phyloP scores from a whole-genome alignment of 2,329 filamentous ascomycete genomes.

The Delphinella strobiligena region DNA sequence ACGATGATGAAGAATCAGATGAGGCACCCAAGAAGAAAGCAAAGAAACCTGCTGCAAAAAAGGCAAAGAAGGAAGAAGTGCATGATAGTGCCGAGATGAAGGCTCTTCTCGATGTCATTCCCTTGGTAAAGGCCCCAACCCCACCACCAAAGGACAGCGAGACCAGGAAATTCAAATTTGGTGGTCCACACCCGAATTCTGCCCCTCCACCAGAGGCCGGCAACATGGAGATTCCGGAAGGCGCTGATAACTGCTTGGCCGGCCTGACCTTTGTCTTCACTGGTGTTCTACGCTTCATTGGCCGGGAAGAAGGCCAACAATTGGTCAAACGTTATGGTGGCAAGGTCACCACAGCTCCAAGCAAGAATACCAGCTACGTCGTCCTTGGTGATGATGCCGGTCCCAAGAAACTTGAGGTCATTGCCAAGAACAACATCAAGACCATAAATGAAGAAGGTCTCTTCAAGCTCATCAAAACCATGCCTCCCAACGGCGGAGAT shows the following conservation, averaged over 20 bases:
- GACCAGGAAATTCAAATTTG: constrained; percentile 68
- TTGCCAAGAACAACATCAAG: constrained; percentile 66
- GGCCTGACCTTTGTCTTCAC: constrained; percentile 94
- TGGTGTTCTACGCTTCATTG: constrained; percentile 66
- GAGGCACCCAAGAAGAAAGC: constrained; percentile 47
- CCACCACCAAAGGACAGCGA: constrained; percentile 58
- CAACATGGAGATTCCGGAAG: constrained; percentile 62
- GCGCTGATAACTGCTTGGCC: constrained; percentile 77
- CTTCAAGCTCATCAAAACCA: constrained; percentile 67
- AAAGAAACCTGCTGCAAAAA: constrained; percentile 36
- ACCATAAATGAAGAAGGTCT: constrained; percentile 91
- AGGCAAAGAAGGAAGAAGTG: constrained; percentile 52
- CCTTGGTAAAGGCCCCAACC: constrained; percentile 68
- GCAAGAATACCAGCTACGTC: constrained; percentile 87
- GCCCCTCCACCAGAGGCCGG: constrained; percentile 51
- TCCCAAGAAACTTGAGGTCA: constrained; percentile 83
- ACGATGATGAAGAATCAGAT: constrained; percentile 42
- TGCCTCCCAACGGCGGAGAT: constrained; percentile 78
- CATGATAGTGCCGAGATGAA: constrained; percentile 62
- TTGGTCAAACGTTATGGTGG: constrained; percentile 91
- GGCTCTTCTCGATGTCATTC: constrained; percentile 78
- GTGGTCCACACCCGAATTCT: constrained; percentile 39
- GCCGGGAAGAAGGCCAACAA: constrained; percentile 71
- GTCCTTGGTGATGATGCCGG: constrained; percentile 85
- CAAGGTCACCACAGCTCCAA: constrained; percentile 75